Conservation (phyloP, 192 early-diverging fungal species). For the Cladochytrium replicatum region DNA sequence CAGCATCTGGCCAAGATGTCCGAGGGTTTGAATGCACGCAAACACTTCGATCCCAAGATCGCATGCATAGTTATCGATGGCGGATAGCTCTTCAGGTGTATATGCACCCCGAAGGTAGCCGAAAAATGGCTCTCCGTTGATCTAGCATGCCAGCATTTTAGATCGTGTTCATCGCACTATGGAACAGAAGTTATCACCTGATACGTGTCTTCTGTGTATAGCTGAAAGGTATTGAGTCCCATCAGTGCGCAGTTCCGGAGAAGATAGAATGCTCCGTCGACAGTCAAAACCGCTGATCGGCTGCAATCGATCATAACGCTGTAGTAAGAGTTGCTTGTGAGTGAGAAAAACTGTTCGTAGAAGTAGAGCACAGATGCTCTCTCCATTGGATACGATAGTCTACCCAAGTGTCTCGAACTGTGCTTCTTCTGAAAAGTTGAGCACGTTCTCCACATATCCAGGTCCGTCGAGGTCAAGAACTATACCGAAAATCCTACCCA, state of each 20-base stretch:
- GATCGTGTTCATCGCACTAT: too few relatives aligned
- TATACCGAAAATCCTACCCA: slow-evolving; percentile 55
- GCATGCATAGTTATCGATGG: slow-evolving; percentile 71
- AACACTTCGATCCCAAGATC: slow-evolving; percentile 72
- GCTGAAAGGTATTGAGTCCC: slow-evolving; percentile 78
- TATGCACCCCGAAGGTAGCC: slow-evolving; percentile 67
- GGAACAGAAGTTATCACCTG: too few relatives aligned
- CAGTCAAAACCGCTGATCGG: slow-evolving; percentile 62
- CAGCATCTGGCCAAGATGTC: slow-evolving; percentile 79
- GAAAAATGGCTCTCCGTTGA: slow-evolving; percentile 57
- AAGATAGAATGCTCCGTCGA: slow-evolving; percentile 53
- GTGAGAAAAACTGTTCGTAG: too few relatives aligned
- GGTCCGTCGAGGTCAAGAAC: slow-evolving; percentile 33
- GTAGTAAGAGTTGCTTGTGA: too few relatives aligned
- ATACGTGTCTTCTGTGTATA: slow-evolving; percentile 88
- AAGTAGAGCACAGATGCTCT: too few relatives aligned
- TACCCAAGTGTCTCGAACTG: slow-evolving; percentile 63
- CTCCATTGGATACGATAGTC: too few relatives aligned
- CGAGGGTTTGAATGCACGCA: slow-evolving; percentile 85
- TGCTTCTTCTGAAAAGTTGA: slow-evolving; percentile 47
- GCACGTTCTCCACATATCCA: slow-evolving; percentile 17
- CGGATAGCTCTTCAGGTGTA: slow-evolving; percentile 58
- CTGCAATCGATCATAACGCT: slow-evolving; percentile 78
- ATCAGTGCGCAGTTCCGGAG: slow-evolving; percentile 70
- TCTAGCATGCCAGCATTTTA: too few relatives aligned